Percentiles rank a stretch among this genome's conserved stretches.
phyloP scores from a whole-genome alignment of 78 protist species.

The Dictyostelium capitatum region DNA sequence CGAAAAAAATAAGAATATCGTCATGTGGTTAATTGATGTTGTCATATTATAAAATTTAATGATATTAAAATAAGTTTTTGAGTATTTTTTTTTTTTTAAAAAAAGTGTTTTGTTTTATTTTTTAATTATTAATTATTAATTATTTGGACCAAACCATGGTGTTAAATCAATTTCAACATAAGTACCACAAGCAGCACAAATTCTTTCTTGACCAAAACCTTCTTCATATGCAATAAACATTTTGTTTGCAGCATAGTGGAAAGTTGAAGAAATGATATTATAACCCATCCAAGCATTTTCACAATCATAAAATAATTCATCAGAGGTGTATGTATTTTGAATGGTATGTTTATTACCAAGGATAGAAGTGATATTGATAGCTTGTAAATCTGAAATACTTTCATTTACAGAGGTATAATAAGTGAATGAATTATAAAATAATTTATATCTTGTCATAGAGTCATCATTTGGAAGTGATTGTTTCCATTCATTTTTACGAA shows the following conservation, averaged over 20 bases:
- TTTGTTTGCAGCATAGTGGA: constrained; percentile 37
- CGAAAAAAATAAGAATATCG: too few species aligned
- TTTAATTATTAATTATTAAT: too few species aligned
- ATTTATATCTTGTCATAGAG: constrained; percentile 53
- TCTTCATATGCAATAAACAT: constrained; percentile 80
- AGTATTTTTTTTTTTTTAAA: too few species aligned
- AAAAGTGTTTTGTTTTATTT: too few species aligned
- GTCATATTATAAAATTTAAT: too few species aligned
- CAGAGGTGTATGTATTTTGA: not conserved
- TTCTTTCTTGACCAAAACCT: constrained; percentile 46
- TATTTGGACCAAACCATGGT: not conserved
- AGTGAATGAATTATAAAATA: constrained; percentile 31
- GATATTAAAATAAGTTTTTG: too few species aligned
- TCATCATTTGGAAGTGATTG: constrained; percentile 12
- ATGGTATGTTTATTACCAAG: constrained; percentile 67
- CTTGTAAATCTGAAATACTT: constrained; percentile 30
- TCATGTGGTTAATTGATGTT: too few species aligned
- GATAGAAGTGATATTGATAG: constrained; percentile 78
- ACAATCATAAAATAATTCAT: constrained; percentile 43
- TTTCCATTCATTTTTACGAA: constrained; percentile 20
- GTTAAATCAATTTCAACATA: not conserved
- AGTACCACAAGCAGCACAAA: constrained; percentile 64
- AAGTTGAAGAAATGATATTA: constrained; percentile 71
- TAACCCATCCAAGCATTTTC: constrained; percentile 22
- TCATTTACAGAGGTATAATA: not conserved